Evolutionary conservation across 352 stramenopile genomes (phyloP), one percentile per base, ranked within the genome.

Genomic region (Globisporangium barbulae): DNA sequence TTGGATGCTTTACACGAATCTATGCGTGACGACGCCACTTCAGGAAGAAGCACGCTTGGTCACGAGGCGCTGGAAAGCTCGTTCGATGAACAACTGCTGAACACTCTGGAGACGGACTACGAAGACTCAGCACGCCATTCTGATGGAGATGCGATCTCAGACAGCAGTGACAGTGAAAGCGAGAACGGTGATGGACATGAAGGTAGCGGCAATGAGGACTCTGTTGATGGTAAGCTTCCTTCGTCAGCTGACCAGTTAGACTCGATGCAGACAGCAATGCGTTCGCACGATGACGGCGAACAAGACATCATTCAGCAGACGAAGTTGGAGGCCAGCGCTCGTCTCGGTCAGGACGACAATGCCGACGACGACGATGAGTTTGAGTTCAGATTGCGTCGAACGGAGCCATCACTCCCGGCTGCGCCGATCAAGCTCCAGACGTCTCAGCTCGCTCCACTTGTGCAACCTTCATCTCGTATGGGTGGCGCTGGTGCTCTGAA

Each of bases 401-500:
- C 25, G 10, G 60, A 59, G n/a, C 13, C 45, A 50, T 52, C 41
- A 5, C 61, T 62, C 1, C 61, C 53, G 3, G 42, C 53, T 28
- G 56, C 31, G 37, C 45, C 56, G 19, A 67, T 30, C 17, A 57
- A 49, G 8, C 37, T 68, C 2, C 53, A 57, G 5, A 5, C 58
- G 17, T 57, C 35, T 9, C n/a, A 53, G 9, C 37, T 68, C n/a
- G 28, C 37, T 1, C 45, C 55, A 30, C 39, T 60, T 9, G 17
- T 12, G 19, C 9, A 17, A 21, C 2, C 21, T 33, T 42, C 33
- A 37, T 28, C 31, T n/a, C 28, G 45, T 2, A 19, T 45, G 31
- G 25, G 56, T 17, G 54, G 63, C 15, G 37, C 54, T 47, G 54
- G 41, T 28, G 19, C 35, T 9, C 17, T 68, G n/a, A 63, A 64